Evolutionary conservation across 225 moss, liverwort and hornwort species (phyloP).

Genomic region (Straminergon stramineum): DNA sequence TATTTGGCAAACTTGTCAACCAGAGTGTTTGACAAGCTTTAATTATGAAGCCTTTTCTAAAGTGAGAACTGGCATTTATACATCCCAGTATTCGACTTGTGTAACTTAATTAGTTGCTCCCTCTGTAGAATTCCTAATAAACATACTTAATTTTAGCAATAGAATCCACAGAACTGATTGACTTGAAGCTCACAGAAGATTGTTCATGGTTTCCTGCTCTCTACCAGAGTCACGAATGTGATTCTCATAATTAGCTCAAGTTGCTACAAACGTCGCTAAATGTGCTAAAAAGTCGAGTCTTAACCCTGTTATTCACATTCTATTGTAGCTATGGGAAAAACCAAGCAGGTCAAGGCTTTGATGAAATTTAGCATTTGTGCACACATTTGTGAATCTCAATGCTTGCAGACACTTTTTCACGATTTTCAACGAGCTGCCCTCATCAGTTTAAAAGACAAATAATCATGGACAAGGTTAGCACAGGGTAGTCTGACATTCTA

Average conservation of each 20-base stretch:
- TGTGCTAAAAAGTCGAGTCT: neutral
- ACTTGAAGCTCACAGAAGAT: neutral
- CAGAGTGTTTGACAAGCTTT: neutral
- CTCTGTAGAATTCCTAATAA: neutral
- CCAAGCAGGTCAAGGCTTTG: neutral
- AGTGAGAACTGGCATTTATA: neutral
- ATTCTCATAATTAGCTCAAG: neutral
- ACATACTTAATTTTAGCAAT: neutral
- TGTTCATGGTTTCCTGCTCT: neutral
- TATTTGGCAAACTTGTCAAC: no score
- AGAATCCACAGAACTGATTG: neutral
- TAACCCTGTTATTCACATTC: neutral
- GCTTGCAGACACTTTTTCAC: neutral
- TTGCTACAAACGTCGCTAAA: neutral
- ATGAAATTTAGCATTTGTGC: neutral
- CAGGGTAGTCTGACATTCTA: neutral
- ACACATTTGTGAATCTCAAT: neutral
- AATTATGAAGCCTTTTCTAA: neutral
- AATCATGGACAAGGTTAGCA: neutral
- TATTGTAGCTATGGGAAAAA: neutral
- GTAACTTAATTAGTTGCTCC: neutral
- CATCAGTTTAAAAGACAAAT: neutral
- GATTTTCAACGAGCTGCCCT: neutral
- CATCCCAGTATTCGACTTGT: neutral
- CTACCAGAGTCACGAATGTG: neutral